Conservation (phyloP, 768 basidiomycete species). For the Thelephora ganbajun region DNA sequence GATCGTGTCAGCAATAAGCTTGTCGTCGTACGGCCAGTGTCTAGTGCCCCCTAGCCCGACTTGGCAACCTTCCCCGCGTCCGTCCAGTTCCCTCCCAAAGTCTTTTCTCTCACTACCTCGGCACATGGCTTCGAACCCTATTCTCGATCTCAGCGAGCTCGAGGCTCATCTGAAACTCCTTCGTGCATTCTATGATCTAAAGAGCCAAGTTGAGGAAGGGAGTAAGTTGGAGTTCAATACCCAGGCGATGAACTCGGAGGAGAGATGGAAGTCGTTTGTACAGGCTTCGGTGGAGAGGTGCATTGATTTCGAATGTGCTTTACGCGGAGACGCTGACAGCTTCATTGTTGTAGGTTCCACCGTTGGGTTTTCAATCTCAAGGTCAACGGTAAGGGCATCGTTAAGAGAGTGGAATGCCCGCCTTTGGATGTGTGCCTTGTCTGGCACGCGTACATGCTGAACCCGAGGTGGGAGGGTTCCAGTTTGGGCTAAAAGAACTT, state of each 20-base stretch:
- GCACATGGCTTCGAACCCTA: no score
- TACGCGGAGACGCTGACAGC: not conserved
- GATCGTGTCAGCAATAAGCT: no score
- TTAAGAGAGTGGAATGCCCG: constrained; percentile 18
- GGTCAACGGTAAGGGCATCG: constrained; percentile 11
- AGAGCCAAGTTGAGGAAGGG: constrained; percentile 15
- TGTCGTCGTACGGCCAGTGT: no score
- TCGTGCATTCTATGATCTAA: constrained; percentile 18
- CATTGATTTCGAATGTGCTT: not conserved
- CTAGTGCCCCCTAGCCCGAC: no score
- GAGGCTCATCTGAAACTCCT: constrained; percentile 22
- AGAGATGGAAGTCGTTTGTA: constrained; percentile 27
- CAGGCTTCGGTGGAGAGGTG: constrained; percentile 24
- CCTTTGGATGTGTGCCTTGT: constrained; percentile 29
- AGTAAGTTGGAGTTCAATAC: no score
- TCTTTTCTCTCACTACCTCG: no score
- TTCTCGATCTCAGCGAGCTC: constrained; percentile 16
- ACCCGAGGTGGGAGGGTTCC: constrained; percentile 17
- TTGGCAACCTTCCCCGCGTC: no score
- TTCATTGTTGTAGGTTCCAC: constrained; percentile 17
- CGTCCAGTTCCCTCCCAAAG: no score
- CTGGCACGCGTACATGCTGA: constrained; percentile 28
- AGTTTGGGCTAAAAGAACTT: no score
- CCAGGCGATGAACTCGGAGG: constrained; percentile 13
- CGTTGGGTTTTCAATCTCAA: constrained; percentile 15